phyloP scores from a whole-genome alignment of 140 eudicot species.

The Bidens hawaiensis region DNA sequence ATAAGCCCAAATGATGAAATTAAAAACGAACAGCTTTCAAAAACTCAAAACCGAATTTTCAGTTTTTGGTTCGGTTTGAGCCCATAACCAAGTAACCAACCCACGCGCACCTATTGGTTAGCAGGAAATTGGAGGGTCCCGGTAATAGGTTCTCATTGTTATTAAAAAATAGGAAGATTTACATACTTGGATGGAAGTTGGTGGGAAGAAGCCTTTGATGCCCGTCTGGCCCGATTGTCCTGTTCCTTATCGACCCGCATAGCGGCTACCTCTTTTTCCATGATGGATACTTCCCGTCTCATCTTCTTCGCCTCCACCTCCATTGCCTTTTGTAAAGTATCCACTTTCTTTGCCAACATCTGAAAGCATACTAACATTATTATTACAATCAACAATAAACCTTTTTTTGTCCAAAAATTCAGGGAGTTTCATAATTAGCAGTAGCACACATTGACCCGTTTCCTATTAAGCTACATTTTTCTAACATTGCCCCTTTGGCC shows the following conservation, averaged over 20 bases:
- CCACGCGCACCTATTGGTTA: too few species aligned
- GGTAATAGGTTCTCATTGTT: not conserved
- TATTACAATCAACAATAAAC: not conserved
- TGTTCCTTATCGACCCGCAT: slow-evolving; percentile 91
- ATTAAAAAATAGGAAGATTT: not conserved
- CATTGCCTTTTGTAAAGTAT: slow-evolving; percentile 88
- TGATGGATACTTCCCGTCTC: slow-evolving; percentile 92
- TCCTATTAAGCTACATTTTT: not conserved
- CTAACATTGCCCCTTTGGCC: not conserved
- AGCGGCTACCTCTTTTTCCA: slow-evolving; percentile 97
- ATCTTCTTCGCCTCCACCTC: slow-evolving; percentile 96
- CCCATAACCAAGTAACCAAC: too few species aligned
- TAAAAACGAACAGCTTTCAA: too few species aligned
- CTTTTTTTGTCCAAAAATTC: not conserved
- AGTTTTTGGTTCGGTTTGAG: too few species aligned
- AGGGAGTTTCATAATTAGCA: not conserved
- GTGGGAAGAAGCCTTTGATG: slow-evolving; percentile 67
- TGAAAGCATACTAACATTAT: slow-evolving; percentile 20
- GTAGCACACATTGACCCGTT: not conserved
- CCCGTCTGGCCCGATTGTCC: slow-evolving; percentile 60
- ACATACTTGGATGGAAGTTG: slow-evolving; percentile 65
- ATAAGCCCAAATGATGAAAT: too few species aligned
- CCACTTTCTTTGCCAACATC: slow-evolving; percentile 97
- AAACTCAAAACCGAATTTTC: too few species aligned
- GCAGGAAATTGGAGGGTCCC: not conserved